These are phyloP conservation scores for Leishmania arabica DNA, from an alignment of 208 protist species.

Conservation along the genomic window DNA sequence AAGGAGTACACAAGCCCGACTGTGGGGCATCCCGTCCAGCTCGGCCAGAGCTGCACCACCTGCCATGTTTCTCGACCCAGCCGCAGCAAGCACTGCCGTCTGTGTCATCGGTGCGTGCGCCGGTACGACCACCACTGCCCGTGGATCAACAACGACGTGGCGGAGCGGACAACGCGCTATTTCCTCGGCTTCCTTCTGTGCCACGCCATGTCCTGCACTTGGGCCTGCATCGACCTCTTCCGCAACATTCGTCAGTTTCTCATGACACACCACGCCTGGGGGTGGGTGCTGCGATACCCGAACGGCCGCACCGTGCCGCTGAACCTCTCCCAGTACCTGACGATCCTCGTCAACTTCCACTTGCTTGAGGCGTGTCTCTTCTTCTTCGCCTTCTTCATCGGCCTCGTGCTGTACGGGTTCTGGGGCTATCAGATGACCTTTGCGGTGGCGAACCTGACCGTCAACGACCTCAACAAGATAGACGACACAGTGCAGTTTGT, in stretches of 20 bases:
- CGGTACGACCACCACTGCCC: constrained; percentile 97
- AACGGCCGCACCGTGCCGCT: constrained; percentile 38
- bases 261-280: constrained; percentile 50
- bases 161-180: constrained; percentile 92
- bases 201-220: constrained; percentile 86
- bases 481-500: constrained; percentile 74
- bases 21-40: constrained; percentile 8
- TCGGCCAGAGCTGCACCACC: constrained; percentile 61
- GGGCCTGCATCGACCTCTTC: constrained; percentile 72
- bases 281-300: constrained; percentile 51
- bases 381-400: constrained; percentile 77
- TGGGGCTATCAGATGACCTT: constrained; percentile 86
- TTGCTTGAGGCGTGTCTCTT: constrained; percentile 63
- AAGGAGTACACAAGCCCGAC: constrained; percentile 15
- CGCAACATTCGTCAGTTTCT: constrained; percentile 62
- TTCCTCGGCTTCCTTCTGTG: constrained; percentile 90
- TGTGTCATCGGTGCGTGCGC: constrained; percentile 93
- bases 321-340: constrained; percentile 55
- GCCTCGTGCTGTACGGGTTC: constrained; percentile 78
- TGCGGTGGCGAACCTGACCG: constrained; percentile 74
- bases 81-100: constrained; percentile 94
- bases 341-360: constrained; percentile 63
- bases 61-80: constrained; percentile 83
- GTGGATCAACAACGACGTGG: constrained; percentile 98
- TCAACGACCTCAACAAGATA: constrained; percentile 92